These are phyloP conservation scores for Aspergillus indologenus DNA, from an alignment of 495 filamentous ascomycete species.

Conservation along the genomic window DNA sequence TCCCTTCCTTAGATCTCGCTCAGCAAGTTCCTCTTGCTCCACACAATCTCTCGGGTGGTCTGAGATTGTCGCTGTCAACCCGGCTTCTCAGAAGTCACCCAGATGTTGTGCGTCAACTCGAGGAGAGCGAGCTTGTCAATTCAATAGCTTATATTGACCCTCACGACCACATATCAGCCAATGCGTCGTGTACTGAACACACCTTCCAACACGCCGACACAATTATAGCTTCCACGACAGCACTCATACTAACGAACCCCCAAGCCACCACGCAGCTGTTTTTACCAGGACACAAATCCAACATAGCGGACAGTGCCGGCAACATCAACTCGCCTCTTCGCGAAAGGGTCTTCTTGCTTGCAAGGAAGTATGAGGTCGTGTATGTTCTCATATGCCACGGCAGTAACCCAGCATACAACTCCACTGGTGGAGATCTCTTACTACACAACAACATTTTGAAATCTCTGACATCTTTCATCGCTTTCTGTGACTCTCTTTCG, in stretches of 20 bases:
- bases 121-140: conserved; percentile 14
- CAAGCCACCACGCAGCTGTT: conserved; percentile 69
- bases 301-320: conserved; percentile 5
- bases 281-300: conserved; percentile 56
- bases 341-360: conserved; percentile 53
- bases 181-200: neutral
- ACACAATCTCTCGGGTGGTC: neutral
- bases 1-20: neutral
- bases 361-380: conserved; percentile 64
- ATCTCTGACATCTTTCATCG: conserved; percentile 13
- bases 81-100: conserved; percentile 29
- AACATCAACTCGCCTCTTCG: conserved; percentile 46
- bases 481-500: conserved; percentile 19
- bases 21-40: conserved; percentile 4
- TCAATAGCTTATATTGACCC: conserved; percentile 32
- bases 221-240: conserved; percentile 66
- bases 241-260: conserved; percentile 67
- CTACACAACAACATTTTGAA: conserved; percentile 11
- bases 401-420: neutral
- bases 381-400: conserved; percentile 58
- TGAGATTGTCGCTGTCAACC: conserved; percentile 27
- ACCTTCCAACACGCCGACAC: conserved; percentile 64
- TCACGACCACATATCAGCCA: neutral
- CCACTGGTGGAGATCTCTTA: conserved; percentile 14
- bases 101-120: conserved; percentile 23